Evolutionary conservation across 208 protist genomes (phyloP), one percentile per base, ranked within the genome.

Genomic region (Acanthamoeba culbertsoni): DNA sequence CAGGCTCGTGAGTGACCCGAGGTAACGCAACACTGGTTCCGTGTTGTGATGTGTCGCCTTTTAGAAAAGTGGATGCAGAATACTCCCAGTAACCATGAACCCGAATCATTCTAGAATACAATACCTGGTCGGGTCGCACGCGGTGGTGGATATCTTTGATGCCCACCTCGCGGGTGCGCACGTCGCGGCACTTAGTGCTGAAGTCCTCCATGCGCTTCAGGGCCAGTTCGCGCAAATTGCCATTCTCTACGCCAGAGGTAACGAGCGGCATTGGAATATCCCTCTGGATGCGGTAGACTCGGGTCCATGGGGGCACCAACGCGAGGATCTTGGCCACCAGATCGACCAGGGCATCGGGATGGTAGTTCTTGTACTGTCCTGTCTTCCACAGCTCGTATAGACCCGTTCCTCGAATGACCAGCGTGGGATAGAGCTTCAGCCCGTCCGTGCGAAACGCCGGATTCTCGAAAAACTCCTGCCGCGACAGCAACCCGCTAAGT

Each of bases 361-460:
- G 97, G 93, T 99, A 99, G 16, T 98, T 98, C 40, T 95, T 95
- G 94, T 99, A 99, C 89, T 96, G 98, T 20, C 98, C 98, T 33
- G 98, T 97, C 65, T 98, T 97, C 97, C 98, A 99, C 93, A 99
- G 98, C 94, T 99, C 96, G 95, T 99, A 98, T 94, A 99, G 97
- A 3, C 84, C 84, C 8, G 99, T 99, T 91, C 99, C 99, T 40
- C 99, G 97, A 43, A 99, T 99, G 5, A 99, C 99, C n/a, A 99
- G 97, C 23, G 99, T 99, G 16, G 99, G 99, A 96, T 99, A 99
- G 8, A 99, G 97, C 94, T 99, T 99, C 93, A 99, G 98, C 88
- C 99, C 99, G 86, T 99, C 99, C 6, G 98, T 97, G 75, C 99
- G 97, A 92, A 99, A 98, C 31, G 97, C 97, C 2, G 98, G 98